These are phyloP conservation scores for Colletotrichum nymphaeae DNA, from an alignment of 2,329 filamentous ascomycete species.

Conservation along the genomic window DNA sequence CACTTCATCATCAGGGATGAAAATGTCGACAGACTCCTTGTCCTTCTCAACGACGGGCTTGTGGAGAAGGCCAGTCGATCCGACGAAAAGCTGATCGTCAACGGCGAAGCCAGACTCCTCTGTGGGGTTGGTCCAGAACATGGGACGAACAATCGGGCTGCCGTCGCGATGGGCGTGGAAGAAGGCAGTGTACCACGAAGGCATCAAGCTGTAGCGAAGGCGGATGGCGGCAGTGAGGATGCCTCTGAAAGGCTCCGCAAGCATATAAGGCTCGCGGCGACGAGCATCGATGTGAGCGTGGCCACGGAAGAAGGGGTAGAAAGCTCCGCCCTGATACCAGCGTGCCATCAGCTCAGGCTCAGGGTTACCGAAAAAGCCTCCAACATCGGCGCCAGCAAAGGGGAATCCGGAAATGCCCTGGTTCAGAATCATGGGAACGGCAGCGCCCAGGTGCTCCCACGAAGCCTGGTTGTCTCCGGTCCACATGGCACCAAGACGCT, in stretches of 20 bases:
- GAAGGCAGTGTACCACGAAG: conserved; percentile 97
- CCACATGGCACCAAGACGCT: conserved; percentile 96
- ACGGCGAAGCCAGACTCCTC: conserved; percentile 89
- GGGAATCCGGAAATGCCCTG: conserved; percentile 94
- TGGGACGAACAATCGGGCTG: conserved; percentile 88
- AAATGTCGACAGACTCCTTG: conserved; percentile 79
- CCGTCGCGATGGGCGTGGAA: conserved; percentile 86
- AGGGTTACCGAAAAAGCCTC: conserved; percentile 97
- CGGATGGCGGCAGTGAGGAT: conserved; percentile 91
- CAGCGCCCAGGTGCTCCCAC: conserved; percentile 90
- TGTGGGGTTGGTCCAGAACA: conserved; percentile 90
- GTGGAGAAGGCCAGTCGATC: conserved; percentile 86
- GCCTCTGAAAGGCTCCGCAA: conserved; percentile 83
- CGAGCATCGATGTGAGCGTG: conserved; percentile 98
- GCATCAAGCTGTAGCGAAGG: conserved; percentile 88
- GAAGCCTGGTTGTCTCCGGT: conserved; percentile 96
- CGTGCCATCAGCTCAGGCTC: conserved; percentile 90
- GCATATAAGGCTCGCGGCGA: conserved; percentile 91
- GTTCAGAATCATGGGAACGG: conserved; percentile 92
- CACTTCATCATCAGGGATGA: conserved; percentile 86
- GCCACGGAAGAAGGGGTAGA: conserved; percentile 98
- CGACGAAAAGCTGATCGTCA: conserved; percentile 94
- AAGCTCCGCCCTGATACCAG: conserved; percentile 97
- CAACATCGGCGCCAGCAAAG: conserved; percentile 94
- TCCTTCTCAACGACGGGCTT: conserved; percentile 90